phyloP scores from a whole-genome alignment of 805 yeast species.

The Monosporozyma solicola region DNA sequence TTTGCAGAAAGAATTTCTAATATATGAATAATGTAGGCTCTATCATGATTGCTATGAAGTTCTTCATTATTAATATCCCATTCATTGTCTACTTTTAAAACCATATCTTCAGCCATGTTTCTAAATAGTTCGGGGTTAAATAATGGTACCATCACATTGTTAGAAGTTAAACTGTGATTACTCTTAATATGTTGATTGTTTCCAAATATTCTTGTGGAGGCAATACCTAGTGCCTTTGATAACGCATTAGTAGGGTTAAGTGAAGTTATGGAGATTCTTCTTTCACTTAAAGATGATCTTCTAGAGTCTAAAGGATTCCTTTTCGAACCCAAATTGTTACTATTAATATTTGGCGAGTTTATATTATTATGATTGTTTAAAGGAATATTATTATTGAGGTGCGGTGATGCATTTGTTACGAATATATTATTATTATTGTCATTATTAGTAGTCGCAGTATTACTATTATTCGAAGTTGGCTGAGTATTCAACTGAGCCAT shows the following conservation, averaged over 20 bases:
- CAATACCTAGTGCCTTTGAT: conserved; percentile 77
- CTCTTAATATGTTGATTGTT: conserved; percentile 5
- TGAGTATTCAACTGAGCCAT: conserved; percentile 37
- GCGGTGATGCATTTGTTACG: neutral
- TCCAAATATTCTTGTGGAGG: conserved; percentile 82
- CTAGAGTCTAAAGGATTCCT: conserved; percentile 23
- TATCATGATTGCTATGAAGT: conserved; percentile 4
- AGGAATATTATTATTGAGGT: neutral
- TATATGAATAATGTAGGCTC: conserved; percentile 31
- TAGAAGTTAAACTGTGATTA: conserved; percentile 16
- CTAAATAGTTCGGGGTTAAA: conserved; percentile 24
- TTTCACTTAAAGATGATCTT: conserved; percentile 53
- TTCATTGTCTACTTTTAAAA: conserved; percentile 21
- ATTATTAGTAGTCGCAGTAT: neutral
- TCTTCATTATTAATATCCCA: conserved; percentile 11
- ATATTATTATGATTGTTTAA: neutral
- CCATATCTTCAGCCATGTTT: conserved; percentile 26
- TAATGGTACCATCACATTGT: conserved; percentile 10
- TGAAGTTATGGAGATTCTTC: conserved; percentile 56
- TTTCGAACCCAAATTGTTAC: neutral
- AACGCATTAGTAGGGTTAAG: conserved; percentile 79
- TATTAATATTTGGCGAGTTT: neutral
- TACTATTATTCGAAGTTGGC: neutral
- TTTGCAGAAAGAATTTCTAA: conserved; percentile 78
- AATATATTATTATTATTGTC: neutral